phyloP scores from a whole-genome alignment of 768 basidiomycete species.

The Melanogaster broomeanus region DNA sequence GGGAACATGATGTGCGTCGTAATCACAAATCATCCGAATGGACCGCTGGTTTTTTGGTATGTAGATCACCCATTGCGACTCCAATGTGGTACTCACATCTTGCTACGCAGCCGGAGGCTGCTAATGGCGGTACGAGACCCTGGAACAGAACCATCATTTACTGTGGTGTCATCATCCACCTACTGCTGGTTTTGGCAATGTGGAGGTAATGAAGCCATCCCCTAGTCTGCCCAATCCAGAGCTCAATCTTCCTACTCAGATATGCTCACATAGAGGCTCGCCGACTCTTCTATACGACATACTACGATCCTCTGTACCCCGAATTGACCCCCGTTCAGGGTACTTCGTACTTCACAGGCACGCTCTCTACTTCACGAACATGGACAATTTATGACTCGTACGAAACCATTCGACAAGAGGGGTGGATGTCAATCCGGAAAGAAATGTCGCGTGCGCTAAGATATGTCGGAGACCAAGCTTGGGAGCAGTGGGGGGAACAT shows the following conservation, averaged over 20 bases:
- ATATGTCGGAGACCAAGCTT: conserved; percentile 41
- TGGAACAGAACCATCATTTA: conserved; percentile 35
- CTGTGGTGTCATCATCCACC: conserved; percentile 43
- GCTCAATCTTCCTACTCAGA: conserved; percentile 28
- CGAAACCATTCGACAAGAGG: conserved; percentile 41
- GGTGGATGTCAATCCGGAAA: conserved; percentile 38
- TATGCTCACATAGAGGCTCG: conserved; percentile 50
- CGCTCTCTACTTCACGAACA: conserved; percentile 37
- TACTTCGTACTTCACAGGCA: conserved; percentile 25
- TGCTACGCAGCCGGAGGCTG: conserved; percentile 19
- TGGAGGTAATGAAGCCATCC: conserved; percentile 50
- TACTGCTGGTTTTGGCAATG: conserved; percentile 50
- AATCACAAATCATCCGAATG: conserved; percentile 38
- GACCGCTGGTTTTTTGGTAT: conserved; percentile 41
- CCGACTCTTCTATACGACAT: conserved; percentile 68
- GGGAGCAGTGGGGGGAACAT: conserved; percentile 45
- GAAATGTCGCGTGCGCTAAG: conserved; percentile 41
- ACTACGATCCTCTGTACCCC: conserved; percentile 78
- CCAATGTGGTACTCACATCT: conserved; percentile 7
- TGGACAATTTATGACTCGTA: conserved; percentile 40
- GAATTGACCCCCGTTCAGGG: conserved; percentile 58
- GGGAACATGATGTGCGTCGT: conserved; percentile 36
- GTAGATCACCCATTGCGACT: conserved; percentile 12
- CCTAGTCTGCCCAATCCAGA: neutral
- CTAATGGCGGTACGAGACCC: conserved; percentile 16